These are phyloP conservation scores for Blepharisma stoltei DNA, from an alignment of 73 alveolate species.

Conservation along the genomic window DNA sequence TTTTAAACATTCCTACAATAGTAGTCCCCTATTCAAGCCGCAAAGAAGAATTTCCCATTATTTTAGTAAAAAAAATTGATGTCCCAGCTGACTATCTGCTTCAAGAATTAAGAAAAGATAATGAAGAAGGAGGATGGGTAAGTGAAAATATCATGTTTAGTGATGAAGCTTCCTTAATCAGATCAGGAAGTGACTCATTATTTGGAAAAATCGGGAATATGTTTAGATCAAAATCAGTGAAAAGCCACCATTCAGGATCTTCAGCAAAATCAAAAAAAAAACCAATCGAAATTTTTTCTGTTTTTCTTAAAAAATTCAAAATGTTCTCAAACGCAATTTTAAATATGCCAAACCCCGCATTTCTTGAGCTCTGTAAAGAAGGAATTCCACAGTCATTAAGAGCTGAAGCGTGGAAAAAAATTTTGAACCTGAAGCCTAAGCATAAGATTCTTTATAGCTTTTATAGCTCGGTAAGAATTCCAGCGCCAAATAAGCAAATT, in stretches of 20 bases:
- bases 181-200: not conserved
- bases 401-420: not conserved
- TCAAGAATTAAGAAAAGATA: constrained; percentile 1
- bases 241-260: constrained; percentile 6
- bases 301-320: not conserved
- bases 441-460: not conserved
- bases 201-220: not conserved
- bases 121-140: not conserved
- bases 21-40: not conserved
- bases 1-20: not conserved
- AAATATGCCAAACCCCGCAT: not conserved
- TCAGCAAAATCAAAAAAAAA: not conserved
- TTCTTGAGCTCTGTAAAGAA: constrained; percentile 11
- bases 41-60: not conserved
- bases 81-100: not conserved
- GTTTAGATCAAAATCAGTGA: constrained; percentile 23
- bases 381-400: constrained; percentile 11
- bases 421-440: not conserved
- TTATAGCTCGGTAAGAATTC: not conserved
- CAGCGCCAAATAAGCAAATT: not conserved
- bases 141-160: not conserved
- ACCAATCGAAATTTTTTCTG: not conserved
- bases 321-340: not conserved
- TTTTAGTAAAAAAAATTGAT: not conserved
- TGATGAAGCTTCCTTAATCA: not conserved